phyloP scores from a whole-genome alignment of 495 filamentous ascomycete species.

The Xylaria intraflava region DNA sequence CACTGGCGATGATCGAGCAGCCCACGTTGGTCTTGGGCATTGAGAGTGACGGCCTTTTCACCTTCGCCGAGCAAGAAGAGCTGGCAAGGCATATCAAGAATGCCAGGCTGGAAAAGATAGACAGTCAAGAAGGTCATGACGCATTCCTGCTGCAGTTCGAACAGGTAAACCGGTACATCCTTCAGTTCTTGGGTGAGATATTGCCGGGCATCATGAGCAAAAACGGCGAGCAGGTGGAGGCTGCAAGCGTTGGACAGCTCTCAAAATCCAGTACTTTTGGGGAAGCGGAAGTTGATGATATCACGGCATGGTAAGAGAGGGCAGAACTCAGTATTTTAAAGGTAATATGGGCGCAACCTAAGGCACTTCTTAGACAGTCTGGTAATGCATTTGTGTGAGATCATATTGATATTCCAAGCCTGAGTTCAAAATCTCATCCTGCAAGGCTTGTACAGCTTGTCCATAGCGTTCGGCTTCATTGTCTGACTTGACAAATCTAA shows the following conservation, averaged over 20 bases:
- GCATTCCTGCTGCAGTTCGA: slow-evolving; percentile 95
- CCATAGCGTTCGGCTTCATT: too few relatives aligned
- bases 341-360: background rate
- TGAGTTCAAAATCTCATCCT: too few relatives aligned
- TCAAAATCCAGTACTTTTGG: slow-evolving; percentile 85
- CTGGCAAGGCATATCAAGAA: slow-evolving; percentile 76
- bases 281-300: slow-evolving; percentile 93
- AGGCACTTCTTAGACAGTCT: background rate
- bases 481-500: too few relatives aligned
- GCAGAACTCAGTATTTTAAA: background rate
- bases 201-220: slow-evolving; percentile 80
- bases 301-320: slow-evolving; percentile 76
- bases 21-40: slow-evolving; percentile 88
- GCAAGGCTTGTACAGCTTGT: too few relatives aligned
- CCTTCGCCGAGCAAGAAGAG: slow-evolving; percentile 91
- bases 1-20: slow-evolving; percentile 76
- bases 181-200: slow-evolving; percentile 75
- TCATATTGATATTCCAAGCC: too few relatives aligned
- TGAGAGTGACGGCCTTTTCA: slow-evolving; percentile 90
- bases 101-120: slow-evolving; percentile 72
- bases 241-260: slow-evolving; percentile 42
- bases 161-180: slow-evolving; percentile 84
- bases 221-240: slow-evolving; percentile 41
- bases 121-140: slow-evolving; percentile 91
- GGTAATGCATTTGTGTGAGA: background rate